These are phyloP conservation scores for Candida gigantensis DNA, from an alignment of 1,139 yeast genomes.

Conservation along the genomic window DNA sequence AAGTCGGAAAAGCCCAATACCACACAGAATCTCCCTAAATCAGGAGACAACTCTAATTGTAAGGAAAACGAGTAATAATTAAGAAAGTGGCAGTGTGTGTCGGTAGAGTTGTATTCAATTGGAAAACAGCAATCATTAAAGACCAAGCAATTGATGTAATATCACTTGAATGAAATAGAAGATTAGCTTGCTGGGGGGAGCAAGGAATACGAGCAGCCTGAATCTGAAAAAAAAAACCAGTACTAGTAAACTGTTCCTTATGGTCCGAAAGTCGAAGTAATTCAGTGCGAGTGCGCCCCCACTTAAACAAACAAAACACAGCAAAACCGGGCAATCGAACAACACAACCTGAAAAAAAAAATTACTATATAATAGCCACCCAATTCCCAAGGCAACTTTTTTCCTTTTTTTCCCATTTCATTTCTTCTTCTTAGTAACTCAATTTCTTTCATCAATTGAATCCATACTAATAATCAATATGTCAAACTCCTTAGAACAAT, in stretches of 20 bases:
- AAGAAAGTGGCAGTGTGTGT: no score
- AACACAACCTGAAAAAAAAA: neutral
- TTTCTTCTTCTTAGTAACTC: neutral
- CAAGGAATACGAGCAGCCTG: no score
- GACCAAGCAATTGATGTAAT: no score
- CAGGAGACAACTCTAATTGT: no score
- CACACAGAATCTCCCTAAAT: no score
- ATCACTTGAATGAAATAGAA: no score
- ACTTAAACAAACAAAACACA: neutral
- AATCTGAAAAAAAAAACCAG: neutral
- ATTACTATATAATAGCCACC: slow-evolving; percentile 5
- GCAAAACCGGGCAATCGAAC: slow-evolving; percentile 2
- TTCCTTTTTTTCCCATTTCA: neutral
- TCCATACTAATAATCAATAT: slow-evolving; percentile 7
- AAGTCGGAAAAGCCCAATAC: no score
- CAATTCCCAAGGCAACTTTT: slow-evolving; percentile 2
- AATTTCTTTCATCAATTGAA: slow-evolving; percentile 2
- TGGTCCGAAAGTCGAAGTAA: slow-evolving; percentile 6
- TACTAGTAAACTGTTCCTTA: slow-evolving; percentile 1
- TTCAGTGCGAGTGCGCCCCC: no score
- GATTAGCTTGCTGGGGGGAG: no score
- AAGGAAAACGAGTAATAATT: no score
- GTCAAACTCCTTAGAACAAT: slow-evolving; percentile 81
- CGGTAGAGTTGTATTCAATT: no score
- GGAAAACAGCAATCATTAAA: no score